These are phyloP conservation scores for Saccharomyces hybrid DNA, from an alignment of 1,139 yeast genomes.

Conservation along the genomic window DNA sequence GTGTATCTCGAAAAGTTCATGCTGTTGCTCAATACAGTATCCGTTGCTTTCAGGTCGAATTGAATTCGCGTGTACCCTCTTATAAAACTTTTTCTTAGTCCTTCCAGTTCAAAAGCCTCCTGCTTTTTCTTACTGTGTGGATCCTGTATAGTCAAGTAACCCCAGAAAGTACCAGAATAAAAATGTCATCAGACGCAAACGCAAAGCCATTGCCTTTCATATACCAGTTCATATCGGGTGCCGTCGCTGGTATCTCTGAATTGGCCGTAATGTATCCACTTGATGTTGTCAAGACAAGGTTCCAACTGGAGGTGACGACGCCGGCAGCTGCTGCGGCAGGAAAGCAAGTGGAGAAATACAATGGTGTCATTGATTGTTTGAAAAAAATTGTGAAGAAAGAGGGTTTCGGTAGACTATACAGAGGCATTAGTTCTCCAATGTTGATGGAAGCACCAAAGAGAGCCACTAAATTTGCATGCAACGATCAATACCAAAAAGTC, in stretches of 20 bases:
- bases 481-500: conserved; percentile 91
- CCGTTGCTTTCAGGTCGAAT: neutral
- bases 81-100: neutral
- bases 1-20: neutral
- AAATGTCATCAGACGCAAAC: neutral
- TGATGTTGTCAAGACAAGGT: conserved; percentile 96
- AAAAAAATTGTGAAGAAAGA: conserved; percentile 77
- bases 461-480: conserved; percentile 97
- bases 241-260: conserved; percentile 96
- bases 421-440: conserved; percentile 93
- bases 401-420: conserved; percentile 75
- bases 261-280: conserved; percentile 95
- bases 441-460: conserved; percentile 99
- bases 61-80: neutral
- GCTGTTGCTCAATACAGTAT: neutral
- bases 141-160: neutral
- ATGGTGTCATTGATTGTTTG: conserved; percentile 78
- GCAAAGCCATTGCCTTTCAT: conserved; percentile 4
- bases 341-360: conserved; percentile 48
- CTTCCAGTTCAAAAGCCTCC: neutral
- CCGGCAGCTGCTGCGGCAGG: conserved; percentile 45
- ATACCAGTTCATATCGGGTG: conserved; percentile 91
- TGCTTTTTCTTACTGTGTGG: neutral
- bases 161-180: neutral
- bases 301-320: conserved; percentile 71